A percentile compares a stretch with the other conserved stretches of the same genome.
Evolutionary conservation across 257 asterid species (phyloP).

Genomic region (Verbascum thapsus): DNA sequence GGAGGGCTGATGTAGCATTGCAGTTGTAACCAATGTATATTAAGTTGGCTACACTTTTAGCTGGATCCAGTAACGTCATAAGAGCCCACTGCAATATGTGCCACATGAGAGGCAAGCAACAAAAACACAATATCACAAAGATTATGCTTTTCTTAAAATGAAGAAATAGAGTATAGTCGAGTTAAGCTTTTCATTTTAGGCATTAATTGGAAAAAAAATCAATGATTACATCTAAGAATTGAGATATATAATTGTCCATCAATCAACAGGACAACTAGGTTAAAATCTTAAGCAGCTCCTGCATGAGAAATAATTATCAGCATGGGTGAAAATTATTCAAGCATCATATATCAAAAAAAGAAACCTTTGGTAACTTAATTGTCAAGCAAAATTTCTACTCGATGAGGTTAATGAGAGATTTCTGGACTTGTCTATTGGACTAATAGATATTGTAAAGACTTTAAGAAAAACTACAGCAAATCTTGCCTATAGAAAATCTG

Average conservation of each 20-base stretch:
- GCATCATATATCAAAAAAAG: slow-evolving; percentile 18
- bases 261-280: slow-evolving; percentile 18
- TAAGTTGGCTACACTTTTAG: slow-evolving; percentile 86
- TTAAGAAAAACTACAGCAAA: slow-evolving; percentile 2
- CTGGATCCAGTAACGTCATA: slow-evolving; percentile 89
- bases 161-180: slow-evolving; percentile 17
- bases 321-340: slow-evolving; percentile 8
- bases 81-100: slow-evolving; percentile 87
- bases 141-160: slow-evolving; percentile 14
- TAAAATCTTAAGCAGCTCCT: slow-evolving; percentile 1
- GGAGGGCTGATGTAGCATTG: slow-evolving; percentile 76
- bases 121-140: slow-evolving; percentile 27
- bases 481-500: slow-evolving; percentile 21
- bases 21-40: slow-evolving; percentile 84
- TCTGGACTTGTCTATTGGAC: slow-evolving; percentile 14
- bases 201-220: neutral
- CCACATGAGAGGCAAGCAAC: slow-evolving; percentile 38
- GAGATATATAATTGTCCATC: neutral
- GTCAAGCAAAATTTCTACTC: slow-evolving; percentile 7
- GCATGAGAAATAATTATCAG: slow-evolving; percentile 4
- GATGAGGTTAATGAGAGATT: neutral
- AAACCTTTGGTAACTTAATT: slow-evolving; percentile 12
- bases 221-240: slow-evolving; percentile 14
- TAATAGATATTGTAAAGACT: slow-evolving; percentile 10
- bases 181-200: neutral